Evolutionary conservation across 176 grass and related monocot species (phyloP), one percentile per base, ranked within the genome.

Genomic region (Pontederia crassipes): DNA sequence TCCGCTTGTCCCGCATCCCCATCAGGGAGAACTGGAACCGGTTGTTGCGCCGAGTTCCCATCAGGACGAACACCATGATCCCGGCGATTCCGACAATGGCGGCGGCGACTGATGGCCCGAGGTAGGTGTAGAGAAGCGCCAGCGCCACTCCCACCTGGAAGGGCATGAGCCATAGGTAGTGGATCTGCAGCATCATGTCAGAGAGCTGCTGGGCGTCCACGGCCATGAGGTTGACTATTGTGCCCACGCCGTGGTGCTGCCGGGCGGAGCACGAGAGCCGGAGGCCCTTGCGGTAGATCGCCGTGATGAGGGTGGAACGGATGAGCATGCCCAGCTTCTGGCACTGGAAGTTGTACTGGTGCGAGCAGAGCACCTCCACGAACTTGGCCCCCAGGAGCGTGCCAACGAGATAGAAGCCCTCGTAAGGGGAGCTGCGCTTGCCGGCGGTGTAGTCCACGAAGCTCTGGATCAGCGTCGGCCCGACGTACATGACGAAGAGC

Each of bases 291-390:
- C 70, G 62, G 88, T 98, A 98, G 16, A 98, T 85, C 20, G 87
- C 77, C 0, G 79, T 87, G 77, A 98, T 98, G n/a, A 98, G 67
- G 1, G 87, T 86, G 28, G 85, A 83, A 4, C 93, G 70, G 66
- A 98, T 81, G 65, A 88, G 77, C 93, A 98, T 98, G 26, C 93
- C 93, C 3, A 92, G 75, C 74, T 98, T 98, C 77, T 91, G 87
- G 77, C 84, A 88, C 59, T 98, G 93, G 78, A 98, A 98, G 79
- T 92, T 98, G 77, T 98, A 98, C 75, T 98, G 87, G 76, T 98
- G 93, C 54, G 84, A 88, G 64, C 65, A 66, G 8, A 92, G 32
- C 32, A 83, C 93, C 79, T 98, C 93, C 4, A 59, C 62, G 2
- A 79, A 61, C 79, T 98, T 98, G 2, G 87, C 93, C 17, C 46